Conservation (phyloP, 2,329 filamentous ascomycete genomes). For the Rhytidhysteron rufulum region DNA sequence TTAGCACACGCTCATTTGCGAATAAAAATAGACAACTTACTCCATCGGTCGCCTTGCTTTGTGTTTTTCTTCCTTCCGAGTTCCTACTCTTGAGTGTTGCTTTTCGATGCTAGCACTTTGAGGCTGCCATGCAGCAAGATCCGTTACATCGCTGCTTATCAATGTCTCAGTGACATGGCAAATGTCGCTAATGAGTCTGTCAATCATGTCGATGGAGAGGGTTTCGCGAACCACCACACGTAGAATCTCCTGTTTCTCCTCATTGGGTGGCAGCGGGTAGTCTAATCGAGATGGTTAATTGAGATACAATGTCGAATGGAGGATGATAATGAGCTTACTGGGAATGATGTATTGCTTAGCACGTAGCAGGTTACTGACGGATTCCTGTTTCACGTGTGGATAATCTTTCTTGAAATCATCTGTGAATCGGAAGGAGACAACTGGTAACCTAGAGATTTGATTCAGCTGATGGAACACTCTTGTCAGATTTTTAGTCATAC, state of each 20-base stretch:
- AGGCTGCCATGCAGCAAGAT: constrained; percentile 49
- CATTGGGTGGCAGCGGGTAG: constrained; percentile 62
- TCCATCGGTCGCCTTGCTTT: constrained; percentile 43
- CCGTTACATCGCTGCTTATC: constrained; percentile 51
- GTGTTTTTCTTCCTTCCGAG: constrained; percentile 39
- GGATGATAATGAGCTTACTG: too few relatives aligned
- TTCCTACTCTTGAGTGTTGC: constrained; percentile 34
- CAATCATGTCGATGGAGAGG: constrained; percentile 65
- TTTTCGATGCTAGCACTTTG: constrained; percentile 40
- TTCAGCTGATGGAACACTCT: too few relatives aligned
- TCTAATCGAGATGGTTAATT: constrained; percentile 35
- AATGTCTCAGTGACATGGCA: constrained; percentile 58
- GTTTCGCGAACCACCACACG: constrained; percentile 65
- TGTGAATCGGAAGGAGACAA: constrained; percentile 63
- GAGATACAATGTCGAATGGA: too few relatives aligned
- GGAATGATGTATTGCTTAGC: constrained; percentile 69
- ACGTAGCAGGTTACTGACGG: constrained; percentile 59
- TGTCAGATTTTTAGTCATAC: too few relatives aligned
- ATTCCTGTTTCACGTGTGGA: constrained; percentile 62
- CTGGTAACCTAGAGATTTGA: too few relatives aligned
- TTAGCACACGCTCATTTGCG: too few relatives aligned
- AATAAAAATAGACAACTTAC: not conserved
- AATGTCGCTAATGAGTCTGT: constrained; percentile 60
- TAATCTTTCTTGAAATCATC: constrained; percentile 59
- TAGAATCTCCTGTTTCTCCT: constrained; percentile 61